Evolutionary conservation across 257 asterid species (phyloP).

Genomic region (Solanum appendiculatum): DNA sequence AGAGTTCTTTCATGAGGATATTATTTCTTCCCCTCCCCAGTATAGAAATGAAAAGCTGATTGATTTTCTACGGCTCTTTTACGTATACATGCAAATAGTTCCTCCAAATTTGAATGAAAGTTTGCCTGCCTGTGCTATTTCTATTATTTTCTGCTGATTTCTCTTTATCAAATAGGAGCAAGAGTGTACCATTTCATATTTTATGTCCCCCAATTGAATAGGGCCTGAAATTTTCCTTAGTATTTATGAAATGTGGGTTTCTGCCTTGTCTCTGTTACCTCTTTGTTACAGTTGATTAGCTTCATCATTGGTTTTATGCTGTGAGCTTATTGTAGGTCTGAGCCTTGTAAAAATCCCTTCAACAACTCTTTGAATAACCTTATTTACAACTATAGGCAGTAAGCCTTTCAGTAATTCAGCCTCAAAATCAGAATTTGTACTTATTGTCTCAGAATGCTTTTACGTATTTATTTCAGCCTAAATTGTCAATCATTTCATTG

Average conservation of each 20-base stretch:
- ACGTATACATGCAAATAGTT: not conserved
- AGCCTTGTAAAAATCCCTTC: not conserved
- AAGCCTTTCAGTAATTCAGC: not conserved
- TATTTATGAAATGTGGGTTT: not conserved
- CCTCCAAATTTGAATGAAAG: not conserved
- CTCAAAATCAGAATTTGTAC: not conserved
- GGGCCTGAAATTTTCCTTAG: not conserved
- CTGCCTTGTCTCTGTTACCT: not conserved
- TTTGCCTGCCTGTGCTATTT: not conserved
- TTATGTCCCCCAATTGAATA: not conserved
- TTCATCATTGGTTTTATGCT: not conserved
- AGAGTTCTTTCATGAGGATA: not conserved
- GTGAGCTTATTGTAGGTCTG: not conserved
- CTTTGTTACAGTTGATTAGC: not conserved
- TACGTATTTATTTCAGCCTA: not conserved
- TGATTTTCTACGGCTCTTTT: not conserved
- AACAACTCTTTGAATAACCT: not conserved
- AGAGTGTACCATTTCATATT: not conserved
- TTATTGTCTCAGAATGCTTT: not conserved
- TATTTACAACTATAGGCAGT: not conserved
- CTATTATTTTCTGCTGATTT: not conserved
- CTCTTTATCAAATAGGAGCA: not conserved
- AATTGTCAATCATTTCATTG: not conserved
- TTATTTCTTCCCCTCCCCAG: not conserved
- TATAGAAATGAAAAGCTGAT: not conserved